Evolutionary conservation across 805 yeast species (phyloP).

Genomic region (Ogataea allantospora): DNA sequence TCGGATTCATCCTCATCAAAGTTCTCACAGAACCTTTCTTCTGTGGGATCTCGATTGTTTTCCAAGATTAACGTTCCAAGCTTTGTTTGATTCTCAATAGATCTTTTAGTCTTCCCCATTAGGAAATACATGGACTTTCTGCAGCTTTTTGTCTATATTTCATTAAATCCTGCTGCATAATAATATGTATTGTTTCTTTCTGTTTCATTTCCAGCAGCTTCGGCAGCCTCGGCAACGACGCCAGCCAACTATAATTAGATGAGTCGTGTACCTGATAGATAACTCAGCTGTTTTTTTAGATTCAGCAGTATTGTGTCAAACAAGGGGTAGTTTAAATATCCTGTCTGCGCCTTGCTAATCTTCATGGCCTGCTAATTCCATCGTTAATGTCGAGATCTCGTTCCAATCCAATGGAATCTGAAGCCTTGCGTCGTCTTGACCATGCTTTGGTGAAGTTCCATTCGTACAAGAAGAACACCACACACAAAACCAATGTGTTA

Average conservation of each 20-base stretch:
- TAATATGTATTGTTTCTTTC: too few relatives aligned
- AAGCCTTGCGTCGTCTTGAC: slow-evolving; percentile 32
- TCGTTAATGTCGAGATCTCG: slow-evolving; percentile 2
- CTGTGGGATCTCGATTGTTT: slow-evolving; percentile 8
- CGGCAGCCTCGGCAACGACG: slow-evolving; percentile 1
- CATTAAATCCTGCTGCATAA: too few relatives aligned
- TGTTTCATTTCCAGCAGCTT: slow-evolving; percentile 1
- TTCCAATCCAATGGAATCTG: slow-evolving; percentile 3
- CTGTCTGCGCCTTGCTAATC: not conserved
- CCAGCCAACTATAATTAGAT: slow-evolving; percentile 9
- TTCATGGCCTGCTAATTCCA: slow-evolving; percentile 1
- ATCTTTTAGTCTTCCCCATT: slow-evolving; percentile 4
- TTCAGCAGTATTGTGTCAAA: slow-evolving; percentile 6
- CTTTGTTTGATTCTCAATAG: not conserved
- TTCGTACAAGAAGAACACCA: slow-evolving; percentile 35
- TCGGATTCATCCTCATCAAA: slow-evolving; percentile 21
- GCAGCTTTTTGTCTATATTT: not conserved
- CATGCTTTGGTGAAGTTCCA: slow-evolving; percentile 43
- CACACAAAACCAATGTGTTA: slow-evolving; percentile 45
- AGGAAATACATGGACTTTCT: not conserved
- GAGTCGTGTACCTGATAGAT: slow-evolving; percentile 6
- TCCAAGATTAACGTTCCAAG: slow-evolving; percentile 1
- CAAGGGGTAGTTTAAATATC: not conserved
- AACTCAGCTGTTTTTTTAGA: not conserved
- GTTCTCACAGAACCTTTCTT: slow-evolving; percentile 13